These are phyloP conservation scores for Acrasis kona DNA, from an alignment of 78 protist genomes.

Conservation along the genomic window DNA sequence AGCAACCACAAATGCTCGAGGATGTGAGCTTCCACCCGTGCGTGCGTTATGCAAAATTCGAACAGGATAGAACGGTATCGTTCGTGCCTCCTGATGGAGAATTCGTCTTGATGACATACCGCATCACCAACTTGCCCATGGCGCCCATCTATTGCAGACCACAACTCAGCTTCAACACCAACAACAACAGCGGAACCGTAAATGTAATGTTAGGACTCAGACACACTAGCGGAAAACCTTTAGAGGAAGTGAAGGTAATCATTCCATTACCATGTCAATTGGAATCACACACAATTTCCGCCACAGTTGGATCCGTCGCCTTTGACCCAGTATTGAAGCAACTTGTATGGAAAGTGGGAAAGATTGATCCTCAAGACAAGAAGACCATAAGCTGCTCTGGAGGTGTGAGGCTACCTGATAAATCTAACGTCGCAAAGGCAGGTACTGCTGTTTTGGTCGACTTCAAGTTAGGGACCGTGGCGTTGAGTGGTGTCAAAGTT, in stretches of 20 bases:
- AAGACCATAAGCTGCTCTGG: not conserved
- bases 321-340: not conserved
- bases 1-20: not conserved
- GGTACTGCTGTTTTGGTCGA: not conserved
- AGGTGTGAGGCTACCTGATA: not conserved
- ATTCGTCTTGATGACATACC: slow-evolving; percentile 16
- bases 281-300: not conserved
- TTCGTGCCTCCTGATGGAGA: slow-evolving; percentile 29
- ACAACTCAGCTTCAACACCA: not conserved
- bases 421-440: not conserved
- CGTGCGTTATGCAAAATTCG: slow-evolving; percentile 3
- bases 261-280: not conserved
- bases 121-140: not conserved
- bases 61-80: slow-evolving; percentile 11
- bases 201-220: not conserved
- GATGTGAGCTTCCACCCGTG: slow-evolving; percentile 20
- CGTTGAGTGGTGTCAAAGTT: not conserved
- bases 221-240: not conserved
- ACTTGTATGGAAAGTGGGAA: not conserved
- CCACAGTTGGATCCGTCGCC: not conserved
- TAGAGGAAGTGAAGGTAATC: not conserved
- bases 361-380: not conserved
- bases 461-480: not conserved
- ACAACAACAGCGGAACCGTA: not conserved
- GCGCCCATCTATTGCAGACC: not conserved